Conservation (phyloP, 2,329 filamentous ascomycete genomes). For the Pseudomassariella vexata region DNA sequence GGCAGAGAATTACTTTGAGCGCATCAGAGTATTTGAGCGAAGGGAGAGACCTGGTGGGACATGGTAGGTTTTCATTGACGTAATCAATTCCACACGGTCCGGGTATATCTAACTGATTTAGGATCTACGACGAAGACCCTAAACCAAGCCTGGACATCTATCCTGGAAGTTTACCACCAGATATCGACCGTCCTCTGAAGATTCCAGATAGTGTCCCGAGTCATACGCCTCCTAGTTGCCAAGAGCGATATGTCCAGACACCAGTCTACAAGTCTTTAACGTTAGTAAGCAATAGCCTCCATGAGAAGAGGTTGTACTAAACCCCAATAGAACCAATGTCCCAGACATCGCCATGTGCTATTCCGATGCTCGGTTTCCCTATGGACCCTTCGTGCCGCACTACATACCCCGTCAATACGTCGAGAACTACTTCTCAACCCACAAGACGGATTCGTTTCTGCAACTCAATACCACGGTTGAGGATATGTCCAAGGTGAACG, state of each 20-base stretch:
- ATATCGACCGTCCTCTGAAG: conserved; percentile 38
- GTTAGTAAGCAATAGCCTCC: conserved; percentile 32
- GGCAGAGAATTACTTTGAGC: conserved; percentile 36
- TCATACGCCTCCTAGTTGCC: conserved; percentile 31
- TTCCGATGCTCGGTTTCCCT: conserved; percentile 45
- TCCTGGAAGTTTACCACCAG: conserved; percentile 37
- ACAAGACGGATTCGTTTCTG: conserved; percentile 39
- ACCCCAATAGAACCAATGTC: conserved; percentile 41
- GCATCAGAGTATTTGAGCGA: conserved; percentile 35
- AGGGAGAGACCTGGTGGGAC: conserved; percentile 37
- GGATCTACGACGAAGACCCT: conserved; percentile 46
- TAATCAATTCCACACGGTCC: not conserved
- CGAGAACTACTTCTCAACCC: conserved; percentile 46
- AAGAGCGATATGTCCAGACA: conserved; percentile 40
- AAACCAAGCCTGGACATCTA: conserved; percentile 24
- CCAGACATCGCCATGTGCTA: conserved; percentile 52
- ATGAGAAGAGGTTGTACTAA: not conserved
- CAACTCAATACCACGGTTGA: conserved; percentile 47
- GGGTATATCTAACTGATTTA: conserved; percentile 14
- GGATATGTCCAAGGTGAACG: conserved; percentile 31
- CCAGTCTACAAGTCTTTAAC: conserved; percentile 47
- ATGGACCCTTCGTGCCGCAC: conserved; percentile 51
- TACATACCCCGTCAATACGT: conserved; percentile 50
- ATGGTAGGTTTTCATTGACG: conserved; percentile 31
- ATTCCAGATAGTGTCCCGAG: conserved; percentile 36